Evolutionary conservation across 2,329 filamentous ascomycete species (phyloP).

Genomic region (Trichoderma lentiforme): DNA sequence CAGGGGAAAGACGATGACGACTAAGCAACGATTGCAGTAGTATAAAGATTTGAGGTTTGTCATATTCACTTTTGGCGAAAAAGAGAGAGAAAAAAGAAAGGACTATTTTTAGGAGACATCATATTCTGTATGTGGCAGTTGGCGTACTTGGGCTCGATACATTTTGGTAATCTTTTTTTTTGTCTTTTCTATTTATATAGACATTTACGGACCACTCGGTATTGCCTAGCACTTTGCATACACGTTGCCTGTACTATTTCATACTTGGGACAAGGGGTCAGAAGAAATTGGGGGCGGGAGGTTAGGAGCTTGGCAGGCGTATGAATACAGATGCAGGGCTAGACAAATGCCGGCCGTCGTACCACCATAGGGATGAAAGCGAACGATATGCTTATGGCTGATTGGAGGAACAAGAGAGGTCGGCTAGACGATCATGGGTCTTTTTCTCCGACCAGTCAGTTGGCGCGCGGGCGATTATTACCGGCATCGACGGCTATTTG

Average conservation of each 20-base stretch:
- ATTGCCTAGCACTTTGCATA: neutral
- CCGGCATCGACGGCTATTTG: neutral
- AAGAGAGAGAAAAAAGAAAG: neutral
- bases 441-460: constrained; percentile 1
- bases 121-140: constrained; percentile 1
- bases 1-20: constrained; percentile 54
- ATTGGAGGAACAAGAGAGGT: neutral
- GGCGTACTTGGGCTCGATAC: constrained; percentile 7
- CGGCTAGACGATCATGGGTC: neutral
- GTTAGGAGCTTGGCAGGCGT: neutral
- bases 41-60: neutral
- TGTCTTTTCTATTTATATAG: constrained; percentile 13
- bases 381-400: neutral
- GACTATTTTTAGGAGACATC: neutral
- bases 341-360: neutral
- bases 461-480: neutral
- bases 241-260: neutral
- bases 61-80: neutral
- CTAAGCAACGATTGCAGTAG: neutral
- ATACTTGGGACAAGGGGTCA: neutral
- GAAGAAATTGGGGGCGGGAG: neutral
- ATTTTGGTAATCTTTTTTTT: neutral
- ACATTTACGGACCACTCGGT: neutral
- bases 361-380: neutral
- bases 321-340: neutral